These are phyloP conservation scores for Parmelia sp. DNA, from an alignment of 495 filamentous ascomycete species.

Conservation along the genomic window DNA sequence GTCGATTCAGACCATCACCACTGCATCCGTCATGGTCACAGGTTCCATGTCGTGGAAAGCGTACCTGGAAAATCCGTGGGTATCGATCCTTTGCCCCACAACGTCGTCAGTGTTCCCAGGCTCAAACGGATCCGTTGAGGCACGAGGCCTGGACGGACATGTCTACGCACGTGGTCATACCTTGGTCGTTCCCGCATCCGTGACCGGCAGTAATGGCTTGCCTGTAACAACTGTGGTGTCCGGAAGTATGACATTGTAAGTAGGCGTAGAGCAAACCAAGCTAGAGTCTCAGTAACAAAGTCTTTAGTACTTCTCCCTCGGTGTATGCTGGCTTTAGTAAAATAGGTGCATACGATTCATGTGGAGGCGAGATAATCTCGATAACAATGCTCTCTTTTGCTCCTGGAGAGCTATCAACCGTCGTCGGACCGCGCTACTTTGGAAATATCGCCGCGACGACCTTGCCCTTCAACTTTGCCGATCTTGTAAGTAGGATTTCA, in stretches of 20 bases:
- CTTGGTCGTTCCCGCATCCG: not conserved
- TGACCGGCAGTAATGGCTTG: not conserved
- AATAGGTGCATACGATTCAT: conserved; percentile 8
- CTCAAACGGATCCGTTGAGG: not conserved
- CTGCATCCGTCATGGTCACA: not conserved
- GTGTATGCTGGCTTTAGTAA: conserved; percentile 9
- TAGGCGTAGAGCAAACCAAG: not conserved
- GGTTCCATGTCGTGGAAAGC: not conserved
- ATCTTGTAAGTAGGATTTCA: not conserved
- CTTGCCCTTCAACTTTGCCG: not conserved
- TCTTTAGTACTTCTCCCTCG: conserved; percentile 3
- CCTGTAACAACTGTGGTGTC: not conserved
- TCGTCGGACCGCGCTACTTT: conserved; percentile 3
- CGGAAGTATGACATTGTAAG: conserved; percentile 4
- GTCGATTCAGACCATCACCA: not conserved
- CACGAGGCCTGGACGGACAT: not conserved
- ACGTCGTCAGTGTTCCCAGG: not conserved
- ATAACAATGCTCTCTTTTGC: conserved; percentile 14
- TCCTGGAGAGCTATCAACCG: conserved; percentile 15
- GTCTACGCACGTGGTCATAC: conserved; percentile 1
- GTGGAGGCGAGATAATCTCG: conserved; percentile 1
- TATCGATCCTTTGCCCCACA: not conserved
- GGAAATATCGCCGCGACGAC: not conserved
- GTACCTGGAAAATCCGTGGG: conserved; percentile 5
- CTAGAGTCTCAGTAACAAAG: not conserved